A percentile compares a stretch with the other conserved stretches of the same genome.
Conservation (phyloP, 108 stramenopile species). For the Nitzschia sp. region DNA sequence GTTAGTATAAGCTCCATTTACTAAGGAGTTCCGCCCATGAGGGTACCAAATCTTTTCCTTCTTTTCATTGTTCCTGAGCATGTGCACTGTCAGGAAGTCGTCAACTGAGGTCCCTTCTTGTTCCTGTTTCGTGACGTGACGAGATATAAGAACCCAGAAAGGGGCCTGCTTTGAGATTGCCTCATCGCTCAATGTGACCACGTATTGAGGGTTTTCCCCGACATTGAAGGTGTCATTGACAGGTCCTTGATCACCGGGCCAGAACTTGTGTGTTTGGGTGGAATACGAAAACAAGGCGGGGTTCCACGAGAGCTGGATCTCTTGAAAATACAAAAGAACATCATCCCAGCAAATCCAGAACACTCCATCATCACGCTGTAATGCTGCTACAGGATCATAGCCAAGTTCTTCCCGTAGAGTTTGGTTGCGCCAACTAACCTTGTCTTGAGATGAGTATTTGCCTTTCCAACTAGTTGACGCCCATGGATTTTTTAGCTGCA, state of each 20-base stretch:
- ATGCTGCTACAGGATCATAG: conserved; percentile 54
- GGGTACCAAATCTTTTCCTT: conserved; percentile 66
- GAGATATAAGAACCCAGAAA: conserved; percentile 68
- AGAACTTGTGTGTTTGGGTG: conserved; percentile 52
- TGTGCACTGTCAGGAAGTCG: conserved; percentile 64
- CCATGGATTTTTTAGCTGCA: conserved; percentile 95
- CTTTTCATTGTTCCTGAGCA: conserved; percentile 49
- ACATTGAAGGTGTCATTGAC: conserved; percentile 66
- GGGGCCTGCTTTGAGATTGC: conserved; percentile 56
- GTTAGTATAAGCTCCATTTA: conserved; percentile 70
- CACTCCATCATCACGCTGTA: conserved; percentile 78
- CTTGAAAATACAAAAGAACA: conserved; percentile 71
- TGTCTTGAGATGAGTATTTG: conserved; percentile 50
- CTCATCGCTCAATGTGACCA: conserved; percentile 52
- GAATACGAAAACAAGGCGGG: conserved; percentile 58
- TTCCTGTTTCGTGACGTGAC: conserved; percentile 81
- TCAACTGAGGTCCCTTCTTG: conserved; percentile 66
- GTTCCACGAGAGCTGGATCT: conserved; percentile 76
- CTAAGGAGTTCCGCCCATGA: conserved; percentile 40
- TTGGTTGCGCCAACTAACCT: conserved; percentile 47
- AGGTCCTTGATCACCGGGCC: conserved; percentile 58
- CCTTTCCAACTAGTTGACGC: conserved; percentile 70
- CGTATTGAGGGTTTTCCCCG: conserved; percentile 83
- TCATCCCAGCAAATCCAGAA: conserved; percentile 91
- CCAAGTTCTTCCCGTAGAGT: conserved; percentile 53